Evolutionary conservation across 257 asterid species (phyloP), one percentile per base, ranked within the genome.

Genomic region (Catharanthus roseus): DNA sequence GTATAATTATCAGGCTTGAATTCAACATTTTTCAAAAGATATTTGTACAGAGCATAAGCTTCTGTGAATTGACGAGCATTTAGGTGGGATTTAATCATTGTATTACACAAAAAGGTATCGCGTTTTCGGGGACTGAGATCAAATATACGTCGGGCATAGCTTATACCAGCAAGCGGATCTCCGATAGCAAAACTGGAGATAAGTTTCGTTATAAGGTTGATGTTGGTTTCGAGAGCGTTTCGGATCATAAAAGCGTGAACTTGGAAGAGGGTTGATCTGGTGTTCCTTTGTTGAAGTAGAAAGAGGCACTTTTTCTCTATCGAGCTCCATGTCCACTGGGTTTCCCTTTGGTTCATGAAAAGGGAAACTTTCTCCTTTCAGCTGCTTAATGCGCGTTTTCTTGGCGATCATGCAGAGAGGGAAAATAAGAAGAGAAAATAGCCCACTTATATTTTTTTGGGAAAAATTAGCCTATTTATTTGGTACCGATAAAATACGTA

Each of bases 81-180:
- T 70, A 86, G 78, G 78, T 91, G 96, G 62, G 97, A 86, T 76
- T 88, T 93, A 74, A 93, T 83, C 97, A 93, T 88, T 51, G 96
- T 86, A 80, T 91, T 93, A 85, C 97, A 89, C 0, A 91, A 84
- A 65, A 88, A 93, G 55, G 86, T 75, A n/a, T 93, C 95, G 10
- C 83, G 71, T 54, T 81, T 86, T 5, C 39, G 77, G 26, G 82
- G 79, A 78, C 82, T 74, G 64, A 77, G 79, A 54, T 88, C 90
- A 80, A 91, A 93, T 84, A 93, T 31, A 0, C 64, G 86, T 83
- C 95, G 96, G 53, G 96, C 88, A 72, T 87, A 89, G 65, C 62
- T 74, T 47, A 82, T 82, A 44, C 96, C 95, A 38, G 77, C 36
- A 11, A 74, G 77, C 18, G 84, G 83, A 69, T 85, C 90, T 5